A percentile compares a stretch with the other conserved stretches of the same genome.
These are phyloP conservation scores for Inosperma sp. DNA, from an alignment of 768 basidiomycete genomes.

Conservation along the genomic window DNA sequence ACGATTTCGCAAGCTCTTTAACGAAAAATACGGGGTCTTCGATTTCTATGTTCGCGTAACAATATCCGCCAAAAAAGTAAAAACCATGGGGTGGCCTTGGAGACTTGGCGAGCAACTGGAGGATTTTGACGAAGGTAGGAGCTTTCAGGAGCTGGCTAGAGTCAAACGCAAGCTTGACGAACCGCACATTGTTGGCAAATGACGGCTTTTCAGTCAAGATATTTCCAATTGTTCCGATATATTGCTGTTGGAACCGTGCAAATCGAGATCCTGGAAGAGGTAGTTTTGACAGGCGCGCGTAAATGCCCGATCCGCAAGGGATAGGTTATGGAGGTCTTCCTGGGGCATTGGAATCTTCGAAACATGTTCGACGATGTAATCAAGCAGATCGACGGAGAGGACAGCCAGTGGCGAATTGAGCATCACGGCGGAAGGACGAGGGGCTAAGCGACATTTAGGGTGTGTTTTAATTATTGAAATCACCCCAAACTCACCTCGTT, in stretches of 20 bases:
- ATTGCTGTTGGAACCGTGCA: too few species aligned
- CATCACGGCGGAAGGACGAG: too few species aligned
- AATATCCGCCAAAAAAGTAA: too few species aligned
- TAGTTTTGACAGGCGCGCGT: too few species aligned
- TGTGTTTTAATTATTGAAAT: too few species aligned
- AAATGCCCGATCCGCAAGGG: slow-evolving; percentile 13
- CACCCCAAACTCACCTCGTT: too few species aligned
- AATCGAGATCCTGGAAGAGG: too few species aligned
- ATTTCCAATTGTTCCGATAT: not conserved
- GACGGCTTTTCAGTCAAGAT: not conserved
- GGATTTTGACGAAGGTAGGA: not conserved
- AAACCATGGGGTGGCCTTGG: too few species aligned
- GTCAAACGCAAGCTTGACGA: not conserved
- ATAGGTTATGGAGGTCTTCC: slow-evolving; percentile 1
- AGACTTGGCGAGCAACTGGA: not conserved
- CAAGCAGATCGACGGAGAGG: slow-evolving; percentile 10
- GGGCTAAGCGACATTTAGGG: too few species aligned
- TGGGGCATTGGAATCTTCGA: not conserved
- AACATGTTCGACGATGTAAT: slow-evolving; percentile 9
- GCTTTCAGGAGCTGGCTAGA: not conserved
- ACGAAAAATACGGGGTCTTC: not conserved
- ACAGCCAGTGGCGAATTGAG: slow-evolving; percentile 10
- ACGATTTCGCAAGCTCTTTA: not conserved
- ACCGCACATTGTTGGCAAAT: not conserved
- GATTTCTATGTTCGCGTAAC: too few species aligned